Evolutionary conservation across 2,329 filamentous ascomycete species (phyloP).

Genomic region (Fusarium sp.): DNA sequence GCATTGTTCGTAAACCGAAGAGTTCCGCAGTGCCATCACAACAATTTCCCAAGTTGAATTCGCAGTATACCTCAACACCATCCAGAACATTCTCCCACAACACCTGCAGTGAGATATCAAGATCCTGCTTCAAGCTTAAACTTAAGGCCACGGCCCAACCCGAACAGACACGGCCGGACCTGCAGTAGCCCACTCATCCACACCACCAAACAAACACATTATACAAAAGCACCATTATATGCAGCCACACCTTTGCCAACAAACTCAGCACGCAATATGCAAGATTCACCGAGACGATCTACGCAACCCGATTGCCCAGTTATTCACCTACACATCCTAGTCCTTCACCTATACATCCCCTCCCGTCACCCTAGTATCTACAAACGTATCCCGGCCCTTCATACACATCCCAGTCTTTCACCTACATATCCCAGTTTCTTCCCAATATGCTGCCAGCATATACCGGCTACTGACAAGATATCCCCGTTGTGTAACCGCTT

Average conservation of each 20-base stretch:
- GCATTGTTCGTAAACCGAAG: neutral
- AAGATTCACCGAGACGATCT: constrained; percentile 4
- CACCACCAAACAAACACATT: neutral
- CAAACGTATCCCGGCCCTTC: neutral
- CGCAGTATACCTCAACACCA: neutral
- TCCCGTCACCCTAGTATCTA: neutral
- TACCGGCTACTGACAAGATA: too few species aligned
- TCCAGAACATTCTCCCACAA: neutral
- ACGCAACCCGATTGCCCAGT: constrained; percentile 4
- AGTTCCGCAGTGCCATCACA: neutral
- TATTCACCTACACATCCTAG: neutral
- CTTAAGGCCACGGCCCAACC: neutral
- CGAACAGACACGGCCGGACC: constrained; percentile 22
- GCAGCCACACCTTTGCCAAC: constrained; percentile 3
- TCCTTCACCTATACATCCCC: neutral
- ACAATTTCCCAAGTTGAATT: neutral
- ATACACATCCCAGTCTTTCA: neutral
- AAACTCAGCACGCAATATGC: neutral
- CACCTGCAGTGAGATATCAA: neutral
- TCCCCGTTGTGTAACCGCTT: neutral
- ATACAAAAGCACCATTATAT: neutral
- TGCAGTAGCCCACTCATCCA: constrained; percentile 30
- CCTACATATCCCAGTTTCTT: neutral
- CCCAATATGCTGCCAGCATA: neutral
- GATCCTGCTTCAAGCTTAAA: neutral